Evolutionary conservation across 305 asterid species (phyloP).

Genomic region (Solanum hybrid): DNA sequence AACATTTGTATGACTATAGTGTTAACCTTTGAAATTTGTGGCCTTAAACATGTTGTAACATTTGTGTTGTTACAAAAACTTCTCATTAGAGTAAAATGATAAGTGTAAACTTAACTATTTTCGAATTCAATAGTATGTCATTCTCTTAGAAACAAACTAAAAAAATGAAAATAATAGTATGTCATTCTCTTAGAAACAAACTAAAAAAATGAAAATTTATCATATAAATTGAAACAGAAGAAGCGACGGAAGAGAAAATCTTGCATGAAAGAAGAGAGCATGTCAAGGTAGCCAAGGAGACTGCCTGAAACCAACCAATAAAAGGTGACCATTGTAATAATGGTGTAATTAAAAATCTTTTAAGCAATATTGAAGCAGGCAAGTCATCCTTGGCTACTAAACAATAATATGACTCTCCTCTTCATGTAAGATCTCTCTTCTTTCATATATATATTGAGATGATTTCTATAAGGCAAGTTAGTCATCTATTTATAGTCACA

Average conservation of each 20-base stretch:
- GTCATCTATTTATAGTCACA: conserved; percentile 26
- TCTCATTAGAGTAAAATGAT: too few relatives aligned
- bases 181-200: too few relatives aligned
- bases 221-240: too few relatives aligned
- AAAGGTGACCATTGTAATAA: background rate
- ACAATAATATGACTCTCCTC: conserved; percentile 16
- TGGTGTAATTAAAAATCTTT: background rate
- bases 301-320: conserved; percentile 21
- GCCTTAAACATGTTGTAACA: too few relatives aligned
- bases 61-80: too few relatives aligned
- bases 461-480: background rate
- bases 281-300: conserved; percentile 37
- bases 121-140: too few relatives aligned
- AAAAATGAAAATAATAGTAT: too few relatives aligned
- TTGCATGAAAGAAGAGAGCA: conserved; percentile 29
- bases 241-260: background rate
- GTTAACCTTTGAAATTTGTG: too few relatives aligned
- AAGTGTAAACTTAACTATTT: too few relatives aligned
- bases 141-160: too few relatives aligned
- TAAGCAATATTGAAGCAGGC: background rate
- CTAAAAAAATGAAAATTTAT: too few relatives aligned
- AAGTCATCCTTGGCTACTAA: conserved; percentile 11
- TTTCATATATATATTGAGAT: background rate
- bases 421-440: conserved; percentile 29
- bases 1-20: too few relatives aligned